Evolutionary conservation across 331 rosid species (phyloP).

Genomic region (Rosa hybrid): DNA sequence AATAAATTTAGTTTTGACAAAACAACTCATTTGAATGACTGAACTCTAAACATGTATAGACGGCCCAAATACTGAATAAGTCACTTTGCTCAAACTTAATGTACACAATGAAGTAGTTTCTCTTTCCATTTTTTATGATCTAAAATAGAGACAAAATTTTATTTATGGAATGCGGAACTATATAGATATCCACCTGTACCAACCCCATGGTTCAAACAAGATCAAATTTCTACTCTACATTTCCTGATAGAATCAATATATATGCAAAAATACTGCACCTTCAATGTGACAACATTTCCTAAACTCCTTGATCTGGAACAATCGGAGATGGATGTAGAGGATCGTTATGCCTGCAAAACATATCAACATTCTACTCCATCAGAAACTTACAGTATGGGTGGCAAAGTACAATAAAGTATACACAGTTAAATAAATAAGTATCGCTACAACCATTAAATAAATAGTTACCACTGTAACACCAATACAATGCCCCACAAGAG

Average conservation of each 20-base stretch:
- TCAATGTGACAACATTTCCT: slow-evolving; percentile 27
- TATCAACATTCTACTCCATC: neutral
- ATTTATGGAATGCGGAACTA: slow-evolving; percentile 39
- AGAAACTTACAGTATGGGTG: slow-evolving; percentile 5
- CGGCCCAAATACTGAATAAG: neutral
- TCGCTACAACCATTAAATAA: neutral
- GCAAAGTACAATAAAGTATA: neutral
- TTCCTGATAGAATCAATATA: slow-evolving; percentile 48
- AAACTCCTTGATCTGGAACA: slow-evolving; percentile 28
- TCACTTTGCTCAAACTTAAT: neutral
- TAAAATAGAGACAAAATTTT: slow-evolving; percentile 37
- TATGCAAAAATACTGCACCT: slow-evolving; percentile 42
- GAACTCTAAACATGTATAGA: neutral
- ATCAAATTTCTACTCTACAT: slow-evolving; percentile 53
- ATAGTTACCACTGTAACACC: neutral
- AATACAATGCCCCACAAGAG: neutral
- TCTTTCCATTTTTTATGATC: slow-evolving; percentile 18
- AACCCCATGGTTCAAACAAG: slow-evolving; percentile 37
- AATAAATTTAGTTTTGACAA: neutral
- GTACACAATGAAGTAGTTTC: slow-evolving; percentile 35
- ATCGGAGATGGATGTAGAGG: slow-evolving; percentile 19
- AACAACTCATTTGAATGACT: neutral
- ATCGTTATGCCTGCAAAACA: slow-evolving; percentile 47
- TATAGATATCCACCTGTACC: slow-evolving; percentile 32
- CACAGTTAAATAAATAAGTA: neutral